A percentile compares a stretch with the other conserved stretches of the same genome.
phyloP scores from a whole-genome alignment of 2,329 filamentous ascomycete species.

The Penicillium thymicola region DNA sequence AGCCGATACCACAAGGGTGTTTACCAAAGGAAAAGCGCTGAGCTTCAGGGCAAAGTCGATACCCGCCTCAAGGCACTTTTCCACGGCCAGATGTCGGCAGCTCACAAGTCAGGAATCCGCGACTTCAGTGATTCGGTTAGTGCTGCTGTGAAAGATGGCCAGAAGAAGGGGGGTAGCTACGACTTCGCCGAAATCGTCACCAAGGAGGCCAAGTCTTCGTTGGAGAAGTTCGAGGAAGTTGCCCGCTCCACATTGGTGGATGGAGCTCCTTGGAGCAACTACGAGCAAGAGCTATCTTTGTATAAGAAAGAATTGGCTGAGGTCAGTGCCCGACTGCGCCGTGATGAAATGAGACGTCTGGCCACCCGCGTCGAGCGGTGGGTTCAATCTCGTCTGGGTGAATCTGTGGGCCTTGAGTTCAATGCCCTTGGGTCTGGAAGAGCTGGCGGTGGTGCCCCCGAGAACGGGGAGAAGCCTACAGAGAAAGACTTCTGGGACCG shows the following conservation, averaged over 20 bases:
- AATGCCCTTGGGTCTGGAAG: constrained; percentile 90
- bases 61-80: constrained; percentile 83
- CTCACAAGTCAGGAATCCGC: constrained; percentile 81
- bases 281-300: constrained; percentile 71
- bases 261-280: constrained; percentile 83
- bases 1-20: constrained; percentile 97
- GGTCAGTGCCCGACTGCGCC: constrained; percentile 77
- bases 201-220: constrained; percentile 71
- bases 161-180: constrained; percentile 86
- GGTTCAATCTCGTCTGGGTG: constrained; percentile 82
- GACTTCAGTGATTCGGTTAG: constrained; percentile 85
- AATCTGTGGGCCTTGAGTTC: constrained; percentile 89
- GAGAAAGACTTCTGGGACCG: constrained; percentile 95
- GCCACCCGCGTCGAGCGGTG: constrained; percentile 89
- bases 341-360: constrained; percentile 92
- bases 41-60: constrained; percentile 84
- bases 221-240: constrained; percentile 72
- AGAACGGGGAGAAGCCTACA: constrained; percentile 67
- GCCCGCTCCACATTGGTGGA: constrained; percentile 72
- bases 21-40: constrained; percentile 77
- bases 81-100: constrained; percentile 79
- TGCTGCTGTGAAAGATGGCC: constrained; percentile 81
- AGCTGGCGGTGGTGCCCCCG: constrained; percentile 75
- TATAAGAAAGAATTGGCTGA: constrained; percentile 91
- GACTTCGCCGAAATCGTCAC: constrained; percentile 95